phyloP scores from a whole-genome alignment of 768 basidiomycete genomes.

The Pisolithus albus region DNA sequence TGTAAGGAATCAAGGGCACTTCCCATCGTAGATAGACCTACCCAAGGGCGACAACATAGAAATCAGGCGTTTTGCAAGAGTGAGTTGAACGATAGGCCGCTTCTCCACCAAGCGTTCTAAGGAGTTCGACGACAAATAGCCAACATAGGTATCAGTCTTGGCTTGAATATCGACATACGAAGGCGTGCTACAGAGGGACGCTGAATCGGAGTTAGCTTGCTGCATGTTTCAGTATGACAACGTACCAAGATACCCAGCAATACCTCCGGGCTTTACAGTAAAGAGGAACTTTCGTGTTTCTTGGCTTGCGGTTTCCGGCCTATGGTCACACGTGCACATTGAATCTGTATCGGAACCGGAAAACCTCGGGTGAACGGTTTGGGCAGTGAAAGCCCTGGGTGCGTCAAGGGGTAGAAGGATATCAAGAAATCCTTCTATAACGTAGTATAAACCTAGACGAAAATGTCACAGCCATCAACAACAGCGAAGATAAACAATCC shows the following conservation, averaged over 20 bases:
- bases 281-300: conserved; percentile 68
- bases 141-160: conserved; percentile 98
- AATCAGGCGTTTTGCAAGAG: conserved; percentile 92
- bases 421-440: conserved; percentile 94
- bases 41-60: conserved; percentile 90
- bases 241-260: conserved; percentile 90
- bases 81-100: conserved; percentile 90
- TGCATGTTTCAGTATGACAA: background rate
- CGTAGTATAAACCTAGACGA: conserved; percentile 72
- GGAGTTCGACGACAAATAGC: conserved; percentile 83
- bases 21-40: conserved; percentile 28
- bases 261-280: conserved; percentile 94
- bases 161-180: conserved; percentile 96
- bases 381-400: conserved; percentile 1
- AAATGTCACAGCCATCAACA: background rate
- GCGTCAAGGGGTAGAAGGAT: conserved; percentile 59
- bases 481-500: background rate
- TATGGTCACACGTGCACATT: conserved; percentile 29
- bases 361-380: conserved; percentile 13
- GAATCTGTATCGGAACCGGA: conserved; percentile 31
- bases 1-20: conserved; percentile 3
- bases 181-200: conserved; percentile 83
- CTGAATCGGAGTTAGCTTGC: conserved; percentile 31
- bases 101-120: conserved; percentile 88
- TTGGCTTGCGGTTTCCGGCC: conserved; percentile 23